Evolutionary conservation across 2,329 filamentous ascomycete genomes (phyloP).

Genomic region (Cladosporium halotolerans): DNA sequence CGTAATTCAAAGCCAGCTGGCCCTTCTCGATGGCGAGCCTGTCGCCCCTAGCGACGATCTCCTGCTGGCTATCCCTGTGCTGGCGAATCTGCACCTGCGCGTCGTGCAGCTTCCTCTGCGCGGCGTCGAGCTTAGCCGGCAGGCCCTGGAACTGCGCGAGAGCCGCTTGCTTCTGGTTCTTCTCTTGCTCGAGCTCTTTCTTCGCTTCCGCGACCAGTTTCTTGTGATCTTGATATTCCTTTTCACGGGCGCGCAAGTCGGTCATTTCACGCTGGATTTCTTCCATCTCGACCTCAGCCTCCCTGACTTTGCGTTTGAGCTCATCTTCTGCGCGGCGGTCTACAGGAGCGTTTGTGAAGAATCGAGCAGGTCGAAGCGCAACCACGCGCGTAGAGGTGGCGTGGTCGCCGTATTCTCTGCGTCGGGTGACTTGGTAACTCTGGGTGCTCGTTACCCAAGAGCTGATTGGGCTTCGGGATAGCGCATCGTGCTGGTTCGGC

Average conservation of each 20-base stretch:
- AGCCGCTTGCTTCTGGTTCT: constrained; percentile 58
- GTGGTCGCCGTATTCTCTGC: constrained; percentile 71
- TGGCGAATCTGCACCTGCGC: constrained; percentile 35
- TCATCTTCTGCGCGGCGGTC: constrained; percentile 59
- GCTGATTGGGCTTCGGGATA: constrained; percentile 54
- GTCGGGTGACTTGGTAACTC: constrained; percentile 59
- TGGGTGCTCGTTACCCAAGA: constrained; percentile 65
- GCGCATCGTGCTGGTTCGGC: constrained; percentile 60
- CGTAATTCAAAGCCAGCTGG: constrained; percentile 46
- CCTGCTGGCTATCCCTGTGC: constrained; percentile 44
- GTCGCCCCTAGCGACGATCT: constrained; percentile 40
- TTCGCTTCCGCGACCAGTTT: constrained; percentile 3
- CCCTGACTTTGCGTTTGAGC: constrained; percentile 48
- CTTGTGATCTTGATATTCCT: constrained; percentile 13
- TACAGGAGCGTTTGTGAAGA: constrained; percentile 73
- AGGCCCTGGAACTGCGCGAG: constrained; percentile 60
- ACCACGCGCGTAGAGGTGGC: constrained; percentile 65
- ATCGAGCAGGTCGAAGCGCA: constrained; percentile 53
- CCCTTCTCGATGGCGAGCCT: constrained; percentile 29
- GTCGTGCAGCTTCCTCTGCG: constrained; percentile 42
- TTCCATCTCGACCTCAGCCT: constrained; percentile 35
- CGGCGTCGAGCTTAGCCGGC: constrained; percentile 62
- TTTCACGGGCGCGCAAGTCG: constrained; percentile 16
- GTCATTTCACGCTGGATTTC: constrained; percentile 34
- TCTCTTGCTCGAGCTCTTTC: constrained; percentile 53